Evolutionary conservation across 2,329 filamentous ascomycete genomes (phyloP).

Genomic region (Aspergillus pseudonomiae): DNA sequence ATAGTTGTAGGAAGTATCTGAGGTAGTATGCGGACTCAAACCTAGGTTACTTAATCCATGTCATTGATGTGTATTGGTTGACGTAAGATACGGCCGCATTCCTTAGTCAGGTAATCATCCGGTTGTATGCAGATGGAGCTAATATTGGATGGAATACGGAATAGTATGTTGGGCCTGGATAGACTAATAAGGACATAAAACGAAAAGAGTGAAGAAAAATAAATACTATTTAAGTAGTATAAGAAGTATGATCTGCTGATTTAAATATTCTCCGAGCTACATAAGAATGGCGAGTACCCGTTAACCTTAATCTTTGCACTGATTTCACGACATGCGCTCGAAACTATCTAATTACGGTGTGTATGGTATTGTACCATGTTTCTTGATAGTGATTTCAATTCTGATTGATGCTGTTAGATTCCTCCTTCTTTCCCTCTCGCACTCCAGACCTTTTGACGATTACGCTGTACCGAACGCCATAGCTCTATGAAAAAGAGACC

Average conservation of each 20-base stretch:
- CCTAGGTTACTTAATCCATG: neutral
- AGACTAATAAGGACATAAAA: neutral
- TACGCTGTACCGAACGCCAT: neutral
- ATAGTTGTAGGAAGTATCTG: neutral
- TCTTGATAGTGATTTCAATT: neutral
- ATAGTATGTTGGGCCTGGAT: neutral
- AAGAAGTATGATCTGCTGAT: conserved; percentile 1
- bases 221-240: neutral
- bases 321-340: neutral
- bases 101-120: neutral
- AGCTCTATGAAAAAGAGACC: neutral
- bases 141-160: no score
- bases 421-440: neutral
- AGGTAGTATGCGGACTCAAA: neutral
- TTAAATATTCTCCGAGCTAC: conserved; percentile 16
- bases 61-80: neutral
- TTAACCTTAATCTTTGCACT: neutral
- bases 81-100: neutral
- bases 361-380: neutral
- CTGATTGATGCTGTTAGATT: neutral
- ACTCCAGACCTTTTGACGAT: neutral
- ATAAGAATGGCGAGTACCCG: neutral
- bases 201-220: neutral
- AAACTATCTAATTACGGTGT: neutral
- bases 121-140: neutral